These are phyloP conservation scores for Cymbomonas tetramitiformis DNA, from an alignment of 139 green algal genomes.

Conservation along the genomic window DNA sequence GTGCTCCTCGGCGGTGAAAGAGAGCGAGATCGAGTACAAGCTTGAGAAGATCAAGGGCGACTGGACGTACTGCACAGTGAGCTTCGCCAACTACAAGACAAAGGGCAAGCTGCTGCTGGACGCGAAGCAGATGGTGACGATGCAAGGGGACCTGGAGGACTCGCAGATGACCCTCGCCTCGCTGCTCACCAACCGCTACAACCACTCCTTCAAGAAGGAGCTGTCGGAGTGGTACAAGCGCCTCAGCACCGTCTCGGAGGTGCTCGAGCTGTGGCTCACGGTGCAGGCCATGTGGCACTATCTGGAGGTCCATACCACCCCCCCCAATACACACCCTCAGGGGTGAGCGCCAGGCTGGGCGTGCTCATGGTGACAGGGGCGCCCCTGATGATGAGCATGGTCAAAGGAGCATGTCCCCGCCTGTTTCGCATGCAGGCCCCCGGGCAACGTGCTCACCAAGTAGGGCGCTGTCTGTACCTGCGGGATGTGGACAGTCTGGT, in stretches of 20 bases:
- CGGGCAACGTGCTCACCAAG: no score
- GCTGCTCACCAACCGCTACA: neutral
- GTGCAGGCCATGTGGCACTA: conserved; percentile 76
- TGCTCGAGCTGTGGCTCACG: conserved; percentile 33
- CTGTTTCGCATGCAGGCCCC: no score
- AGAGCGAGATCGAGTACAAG: neutral
- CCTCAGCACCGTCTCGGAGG: conserved; percentile 23
- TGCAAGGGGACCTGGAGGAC: neutral
- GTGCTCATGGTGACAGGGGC: neutral
- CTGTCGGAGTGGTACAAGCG: conserved; percentile 56
- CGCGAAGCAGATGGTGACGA: neutral
- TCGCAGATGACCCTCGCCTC: neutral
- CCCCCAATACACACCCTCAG: no score
- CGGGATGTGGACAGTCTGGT: no score
- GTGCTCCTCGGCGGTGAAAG: neutral
- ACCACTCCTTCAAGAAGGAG: conserved; percentile 33
- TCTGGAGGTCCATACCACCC: conserved; percentile 61
- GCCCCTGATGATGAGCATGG: no score
- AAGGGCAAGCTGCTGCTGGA: neutral
- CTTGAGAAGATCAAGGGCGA: neutral
- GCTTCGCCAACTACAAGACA: neutral
- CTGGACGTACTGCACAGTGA: neutral
- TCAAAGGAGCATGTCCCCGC: no score
- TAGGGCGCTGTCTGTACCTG: no score
- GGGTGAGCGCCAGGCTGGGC: neutral